Base-by-base conservation (phyloP, 2,329 filamentous ascomycete species). In the Pleoardoris graminearum region DNA sequence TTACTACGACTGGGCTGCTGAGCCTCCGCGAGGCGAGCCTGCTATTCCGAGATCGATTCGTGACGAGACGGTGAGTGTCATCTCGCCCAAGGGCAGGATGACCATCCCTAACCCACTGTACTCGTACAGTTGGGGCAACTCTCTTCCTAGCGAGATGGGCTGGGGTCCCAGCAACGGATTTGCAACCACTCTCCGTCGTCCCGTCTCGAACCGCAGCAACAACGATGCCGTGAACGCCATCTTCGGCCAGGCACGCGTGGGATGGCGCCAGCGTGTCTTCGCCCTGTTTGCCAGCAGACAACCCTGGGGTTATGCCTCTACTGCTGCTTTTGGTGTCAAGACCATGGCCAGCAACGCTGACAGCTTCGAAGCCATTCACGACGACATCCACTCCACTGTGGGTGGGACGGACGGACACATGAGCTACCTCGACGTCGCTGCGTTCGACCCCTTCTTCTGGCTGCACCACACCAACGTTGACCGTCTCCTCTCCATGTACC, bases 401-500 rank as follows among this genome's bases (percentile, higher is more conserved):
- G 70, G 70, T 57, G 70, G 70, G 50, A 65, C 67, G 10, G 85
- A 81, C 58, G 87, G 88, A 4, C 87, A 90, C 67, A 88, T 93
- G 85, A 83, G 85, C 38, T 89, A 86, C 69, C 84, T 91, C 50
- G 70, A 73, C 50, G 86, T 88, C 59, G 89, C 89, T n/a, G 82
- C 88, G 0, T 94, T 91, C 67, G 90, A 94, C 63, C 90, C 90
- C 1, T 76, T 91, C 32, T 73, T 73, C 65, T 72, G 69, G 70
- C 63, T 73, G n/a, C 70, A 72, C 60, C 70, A 73, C 63, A 57
- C 53, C 66, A 74, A 74, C 53, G 52, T 74, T 19, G 71, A 74
- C 54, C 69, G 71, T 59, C 60, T 70, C 19, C 90, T 93, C 71
- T 83, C 89, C 48, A 82, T 95, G 67, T 93, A 89, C 88, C 90